Conservation (phyloP, 192 early-diverging fungal species). For the Coemansia sp. region DNA sequence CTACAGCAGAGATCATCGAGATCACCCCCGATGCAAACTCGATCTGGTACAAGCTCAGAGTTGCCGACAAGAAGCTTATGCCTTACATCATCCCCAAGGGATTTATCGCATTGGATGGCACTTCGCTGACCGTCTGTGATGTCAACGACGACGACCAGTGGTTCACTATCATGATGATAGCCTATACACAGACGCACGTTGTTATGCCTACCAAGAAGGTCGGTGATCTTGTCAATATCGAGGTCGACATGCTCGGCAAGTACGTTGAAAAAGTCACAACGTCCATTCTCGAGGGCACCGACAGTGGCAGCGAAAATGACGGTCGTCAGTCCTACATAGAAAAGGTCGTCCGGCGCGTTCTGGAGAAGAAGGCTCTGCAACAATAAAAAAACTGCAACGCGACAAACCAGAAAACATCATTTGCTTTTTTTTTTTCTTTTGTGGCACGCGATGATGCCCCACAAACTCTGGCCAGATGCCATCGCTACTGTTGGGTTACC, state of each 20-base stretch:
- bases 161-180: constrained; percentile 95
- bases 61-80: constrained; percentile 64
- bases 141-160: constrained; percentile 73
- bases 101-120: constrained; percentile 91
- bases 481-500: background rate
- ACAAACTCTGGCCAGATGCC: constrained; percentile 5
- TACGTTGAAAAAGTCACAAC: constrained; percentile 85
- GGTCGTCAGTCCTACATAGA: constrained; percentile 36
- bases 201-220: constrained; percentile 73
- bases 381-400: background rate
- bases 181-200: constrained; percentile 85
- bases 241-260: constrained; percentile 98
- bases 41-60: constrained; percentile 70
- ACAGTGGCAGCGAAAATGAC: constrained; percentile 3
- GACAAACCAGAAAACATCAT: background rate
- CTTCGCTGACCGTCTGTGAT: constrained; percentile 90
- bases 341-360: constrained; percentile 42
- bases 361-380: constrained; percentile 22
- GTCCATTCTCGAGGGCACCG: constrained; percentile 48
- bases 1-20: constrained; percentile 72
- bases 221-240: constrained; percentile 86
- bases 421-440: background rate
- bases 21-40: constrained; percentile 89
- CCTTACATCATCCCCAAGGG: constrained; percentile 94
- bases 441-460: constrained; percentile 1